Evolutionary conservation across 2,329 filamentous ascomycete genomes (phyloP).

Genomic region (Ceratocystis alfenasii): DNA sequence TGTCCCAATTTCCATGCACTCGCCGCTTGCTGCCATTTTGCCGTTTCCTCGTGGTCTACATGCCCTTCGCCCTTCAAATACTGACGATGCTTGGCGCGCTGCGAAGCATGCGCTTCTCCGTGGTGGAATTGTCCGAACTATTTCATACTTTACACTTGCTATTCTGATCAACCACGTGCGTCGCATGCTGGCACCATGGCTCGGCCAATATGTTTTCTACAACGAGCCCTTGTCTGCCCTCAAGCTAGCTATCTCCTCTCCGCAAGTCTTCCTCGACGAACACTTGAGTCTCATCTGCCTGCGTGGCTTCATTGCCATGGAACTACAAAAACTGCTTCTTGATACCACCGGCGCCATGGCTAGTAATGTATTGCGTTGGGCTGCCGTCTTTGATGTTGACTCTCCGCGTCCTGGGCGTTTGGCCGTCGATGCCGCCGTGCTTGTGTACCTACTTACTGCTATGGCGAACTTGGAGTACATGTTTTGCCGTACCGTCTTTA

Average conservation of each 20-base stretch:
- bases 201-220: slow-evolving; percentile 27
- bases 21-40: slow-evolving; percentile 14
- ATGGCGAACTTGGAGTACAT: slow-evolving; percentile 21
- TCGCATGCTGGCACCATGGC: slow-evolving; percentile 28
- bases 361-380: slow-evolving; percentile 20
- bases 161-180: slow-evolving; percentile 33
- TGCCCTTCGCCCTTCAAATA: slow-evolving; percentile 17
- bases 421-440: slow-evolving; percentile 18
- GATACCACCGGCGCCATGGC: slow-evolving; percentile 18
- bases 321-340: slow-evolving; percentile 23
- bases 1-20: slow-evolving; percentile 18
- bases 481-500: slow-evolving; percentile 18
- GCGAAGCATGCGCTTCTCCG: slow-evolving; percentile 25
- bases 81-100: slow-evolving; percentile 20
- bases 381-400: slow-evolving; percentile 21
- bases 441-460: slow-evolving; percentile 20
- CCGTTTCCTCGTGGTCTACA: slow-evolving; percentile 13
- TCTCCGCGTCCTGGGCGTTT: slow-evolving; percentile 18
- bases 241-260: slow-evolving; percentile 30
- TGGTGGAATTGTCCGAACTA: slow-evolving; percentile 25
- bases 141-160: slow-evolving; percentile 29
- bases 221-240: slow-evolving; percentile 29
- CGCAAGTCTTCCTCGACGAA: slow-evolving; percentile 30
- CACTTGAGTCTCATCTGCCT: slow-evolving; percentile 24
- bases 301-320: slow-evolving; percentile 19